Percentiles rank a stretch among this genome's conserved stretches.
Evolutionary conservation across 495 filamentous ascomycete species (phyloP).

Genomic region (Penicillium soppii): DNA sequence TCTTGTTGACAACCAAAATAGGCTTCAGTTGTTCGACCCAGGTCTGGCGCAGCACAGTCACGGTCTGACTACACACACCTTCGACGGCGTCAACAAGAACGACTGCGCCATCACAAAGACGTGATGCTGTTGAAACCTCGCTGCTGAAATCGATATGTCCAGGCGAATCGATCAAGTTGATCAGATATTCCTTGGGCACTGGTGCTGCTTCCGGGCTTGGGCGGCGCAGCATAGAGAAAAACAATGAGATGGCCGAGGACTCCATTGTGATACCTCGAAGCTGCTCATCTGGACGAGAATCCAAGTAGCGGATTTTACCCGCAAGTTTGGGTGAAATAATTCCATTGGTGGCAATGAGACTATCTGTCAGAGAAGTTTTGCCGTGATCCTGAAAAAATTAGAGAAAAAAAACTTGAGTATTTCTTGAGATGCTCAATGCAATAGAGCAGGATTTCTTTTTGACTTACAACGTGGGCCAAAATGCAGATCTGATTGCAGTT

Average conservation of each 20-base stretch:
- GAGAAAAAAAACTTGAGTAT: constrained; percentile 2
- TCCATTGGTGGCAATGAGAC: constrained; percentile 96
- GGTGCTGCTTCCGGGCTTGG: constrained; percentile 65
- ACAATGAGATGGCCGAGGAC: constrained; percentile 95
- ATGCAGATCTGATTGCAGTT: constrained; percentile 82
- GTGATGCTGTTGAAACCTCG: constrained; percentile 93
- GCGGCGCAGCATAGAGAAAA: constrained; percentile 85
- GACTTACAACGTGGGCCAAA: constrained; percentile 87
- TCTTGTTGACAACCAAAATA: constrained; percentile 95
- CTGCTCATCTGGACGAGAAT: constrained; percentile 96
- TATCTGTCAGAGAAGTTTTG: constrained; percentile 96
- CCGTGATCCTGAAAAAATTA: constrained; percentile 70
- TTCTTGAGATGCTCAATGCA: too few relatives aligned
- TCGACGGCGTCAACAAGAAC: constrained; percentile 98
- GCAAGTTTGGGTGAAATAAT: constrained; percentile 98
- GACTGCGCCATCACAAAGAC: constrained; percentile 91
- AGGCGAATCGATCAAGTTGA: constrained; percentile 97
- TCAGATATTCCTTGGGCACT: constrained; percentile 80
- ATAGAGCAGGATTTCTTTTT: neutral
- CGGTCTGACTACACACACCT: constrained; percentile 96
- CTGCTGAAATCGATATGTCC: constrained; percentile 99
- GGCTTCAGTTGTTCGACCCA: constrained; percentile 97
- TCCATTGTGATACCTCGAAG: constrained; percentile 98
- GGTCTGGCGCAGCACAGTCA: constrained; percentile 90
- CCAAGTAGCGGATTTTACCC: constrained; percentile 96